Evolutionary conservation across 2,329 filamentous ascomycete genomes (phyloP), one percentile per base, ranked within the genome.

Genomic region (Verticillium isaacii): DNA sequence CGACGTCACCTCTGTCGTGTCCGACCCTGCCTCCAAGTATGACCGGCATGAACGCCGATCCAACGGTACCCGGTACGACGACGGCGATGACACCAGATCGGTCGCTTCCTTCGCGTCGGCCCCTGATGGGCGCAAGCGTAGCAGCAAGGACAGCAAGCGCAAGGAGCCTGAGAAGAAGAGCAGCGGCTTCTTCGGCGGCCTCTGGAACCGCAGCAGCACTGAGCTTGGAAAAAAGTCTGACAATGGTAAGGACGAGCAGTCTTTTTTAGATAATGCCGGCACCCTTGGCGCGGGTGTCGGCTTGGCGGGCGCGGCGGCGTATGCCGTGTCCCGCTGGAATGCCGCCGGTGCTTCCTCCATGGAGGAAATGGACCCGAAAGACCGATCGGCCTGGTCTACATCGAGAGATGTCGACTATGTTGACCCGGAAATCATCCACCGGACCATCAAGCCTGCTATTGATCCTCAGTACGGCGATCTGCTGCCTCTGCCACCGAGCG

Each of bases 241-340:
- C 59, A 62, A 65, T 63, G 69, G 73, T 52, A 73, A 73, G 57
- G 60, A 66, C 52, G 63, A 64, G 65, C 76, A 78, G 77, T 85
- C 85, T 88, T 88, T 89, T 88, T 88, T 88, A 88, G 86, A 76
- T 88, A 85, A 84, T 81, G 84, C 86, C 85, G 85, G 79, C 82
- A 88, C 82, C 82, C 80, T 83, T 85, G 85, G 85, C 85, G 84
- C 82, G 80, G 85, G 85, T 88, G 86, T 78, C 85, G 86, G 86
- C 83, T 72, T 83, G 75, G 80, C 78, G 78, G 80, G 80, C 75
- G 79, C 77, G 72, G 80, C 75, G 66, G 75, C 74, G 69, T 73
- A 75, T 69, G 71, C 74, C 69, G 70, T 71, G 68, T 71, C 74
- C 72, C 76, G 73, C 68, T 73, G 75, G 61, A 77, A 82, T 71